Conservation (phyloP, 257 asterid species). For the Nicotiana benthamiana region DNA sequence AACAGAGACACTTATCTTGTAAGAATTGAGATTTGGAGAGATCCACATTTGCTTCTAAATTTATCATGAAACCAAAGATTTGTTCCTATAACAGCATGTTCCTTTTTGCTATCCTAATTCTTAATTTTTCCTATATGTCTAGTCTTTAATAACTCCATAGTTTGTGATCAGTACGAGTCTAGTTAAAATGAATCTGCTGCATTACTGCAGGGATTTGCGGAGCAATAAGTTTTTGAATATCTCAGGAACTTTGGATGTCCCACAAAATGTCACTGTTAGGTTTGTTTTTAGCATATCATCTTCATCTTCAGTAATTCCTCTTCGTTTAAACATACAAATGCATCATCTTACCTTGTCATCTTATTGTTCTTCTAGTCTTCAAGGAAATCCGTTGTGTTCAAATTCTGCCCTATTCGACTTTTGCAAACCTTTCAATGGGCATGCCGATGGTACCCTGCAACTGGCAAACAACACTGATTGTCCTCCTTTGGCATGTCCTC, state of each 20-base stretch:
- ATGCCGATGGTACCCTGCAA: conserved; percentile 21
- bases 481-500: conserved; percentile 46
- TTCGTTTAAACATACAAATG: neutral
- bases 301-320: neutral
- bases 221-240: conserved; percentile 50
- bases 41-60: conserved; percentile 1
- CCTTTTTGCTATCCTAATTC: neutral
- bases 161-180: neutral
- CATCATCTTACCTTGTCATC: neutral
- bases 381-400: conserved; percentile 71
- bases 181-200: neutral
- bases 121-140: neutral
- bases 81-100: neutral
- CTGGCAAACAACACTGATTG: conserved; percentile 29
- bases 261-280: conserved; percentile 68
- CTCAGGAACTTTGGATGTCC: conserved; percentile 36
- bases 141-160: neutral
- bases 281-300: conserved; percentile 21
- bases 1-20: conserved; percentile 60
- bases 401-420: conserved; percentile 19
- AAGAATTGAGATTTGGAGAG: conserved; percentile 26
- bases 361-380: conserved; percentile 39
- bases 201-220: conserved; percentile 67
- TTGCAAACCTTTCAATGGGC: conserved; percentile 51
- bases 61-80: neutral